These are phyloP conservation scores for Quillaja saponaria DNA, from an alignment of 306 rosid species.

Conservation along the genomic window DNA sequence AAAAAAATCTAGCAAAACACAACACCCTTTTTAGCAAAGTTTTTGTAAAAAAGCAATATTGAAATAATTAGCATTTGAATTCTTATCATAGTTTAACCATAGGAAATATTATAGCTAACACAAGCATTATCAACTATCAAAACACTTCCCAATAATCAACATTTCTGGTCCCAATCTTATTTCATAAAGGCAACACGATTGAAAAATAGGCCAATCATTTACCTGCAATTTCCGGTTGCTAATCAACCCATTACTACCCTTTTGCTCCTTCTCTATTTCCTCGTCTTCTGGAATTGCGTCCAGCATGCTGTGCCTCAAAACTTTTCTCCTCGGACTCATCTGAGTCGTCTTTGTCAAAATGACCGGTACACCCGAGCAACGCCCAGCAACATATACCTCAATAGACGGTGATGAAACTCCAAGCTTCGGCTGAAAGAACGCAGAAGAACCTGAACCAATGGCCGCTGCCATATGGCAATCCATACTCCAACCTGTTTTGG, in stretches of 20 bases:
- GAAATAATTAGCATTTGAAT: no score
- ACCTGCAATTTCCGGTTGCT: conserved; percentile 60
- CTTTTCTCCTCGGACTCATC: conserved; percentile 69
- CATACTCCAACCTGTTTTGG: conserved; percentile 63
- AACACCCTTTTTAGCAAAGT: no score
- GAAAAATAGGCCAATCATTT: neutral
- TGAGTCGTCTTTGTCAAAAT: conserved; percentile 70
- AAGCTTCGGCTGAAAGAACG: conserved; percentile 69
- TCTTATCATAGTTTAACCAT: no score
- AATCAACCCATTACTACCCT: conserved; percentile 38
- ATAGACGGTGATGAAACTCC: conserved; percentile 73
- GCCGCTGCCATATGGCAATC: conserved; percentile 69
- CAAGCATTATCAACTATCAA: no score
- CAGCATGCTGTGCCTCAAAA: conserved; percentile 47
- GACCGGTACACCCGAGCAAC: conserved; percentile 79
- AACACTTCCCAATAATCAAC: no score
- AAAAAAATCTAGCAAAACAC: no score
- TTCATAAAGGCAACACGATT: no score
- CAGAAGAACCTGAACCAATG: conserved; percentile 57
- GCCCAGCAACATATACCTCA: conserved; percentile 84
- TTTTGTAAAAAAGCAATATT: no score
- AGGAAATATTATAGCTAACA: no score
- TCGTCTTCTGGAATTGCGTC: conserved; percentile 93
- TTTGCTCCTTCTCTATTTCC: conserved; percentile 59
- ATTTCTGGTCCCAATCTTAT: no score